Evolutionary conservation across 768 basidiomycete species (phyloP).

Genomic region (Boletales sp.): DNA sequence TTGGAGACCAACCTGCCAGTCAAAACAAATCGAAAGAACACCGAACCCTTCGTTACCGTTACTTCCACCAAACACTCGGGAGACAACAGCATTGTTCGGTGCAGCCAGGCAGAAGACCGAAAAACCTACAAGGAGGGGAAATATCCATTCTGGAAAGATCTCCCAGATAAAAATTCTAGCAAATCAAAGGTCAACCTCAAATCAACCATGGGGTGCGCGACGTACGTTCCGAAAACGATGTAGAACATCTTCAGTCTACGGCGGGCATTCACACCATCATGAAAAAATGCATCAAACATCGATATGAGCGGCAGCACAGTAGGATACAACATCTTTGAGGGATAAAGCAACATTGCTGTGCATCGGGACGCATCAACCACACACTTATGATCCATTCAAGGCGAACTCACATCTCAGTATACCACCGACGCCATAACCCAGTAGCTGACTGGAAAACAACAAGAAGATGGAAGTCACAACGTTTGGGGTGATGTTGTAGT

Average conservation of each 20-base stretch:
- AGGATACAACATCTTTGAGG: constrained; percentile 43
- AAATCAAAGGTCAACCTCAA: neutral
- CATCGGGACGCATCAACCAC: neutral
- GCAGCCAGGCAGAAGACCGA: constrained; percentile 59
- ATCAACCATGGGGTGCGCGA: constrained; percentile 15
- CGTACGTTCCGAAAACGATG: constrained; percentile 29
- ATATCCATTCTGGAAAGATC: constrained; percentile 33
- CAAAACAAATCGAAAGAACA: constrained; percentile 53
- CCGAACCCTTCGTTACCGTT: constrained; percentile 64
- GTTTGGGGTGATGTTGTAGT: constrained; percentile 51
- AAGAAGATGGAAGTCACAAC: constrained; percentile 43
- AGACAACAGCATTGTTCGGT: constrained; percentile 46
- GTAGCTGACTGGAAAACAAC: constrained; percentile 32
- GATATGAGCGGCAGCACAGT: constrained; percentile 22
- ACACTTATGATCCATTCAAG: neutral
- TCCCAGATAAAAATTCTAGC: constrained; percentile 34
- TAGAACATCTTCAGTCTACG: constrained; percentile 38
- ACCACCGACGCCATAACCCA: constrained; percentile 56
- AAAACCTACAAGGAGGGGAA: constrained; percentile 60
- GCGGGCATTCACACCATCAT: constrained; percentile 34
- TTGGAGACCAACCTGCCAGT: constrained; percentile 49
- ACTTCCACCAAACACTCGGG: constrained; percentile 57
- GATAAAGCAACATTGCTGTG: constrained; percentile 37
- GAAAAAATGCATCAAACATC: constrained; percentile 37
- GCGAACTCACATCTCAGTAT: constrained; percentile 41